Conservation (phyloP, 148 eudicot species). For the Silene uniflora region DNA sequence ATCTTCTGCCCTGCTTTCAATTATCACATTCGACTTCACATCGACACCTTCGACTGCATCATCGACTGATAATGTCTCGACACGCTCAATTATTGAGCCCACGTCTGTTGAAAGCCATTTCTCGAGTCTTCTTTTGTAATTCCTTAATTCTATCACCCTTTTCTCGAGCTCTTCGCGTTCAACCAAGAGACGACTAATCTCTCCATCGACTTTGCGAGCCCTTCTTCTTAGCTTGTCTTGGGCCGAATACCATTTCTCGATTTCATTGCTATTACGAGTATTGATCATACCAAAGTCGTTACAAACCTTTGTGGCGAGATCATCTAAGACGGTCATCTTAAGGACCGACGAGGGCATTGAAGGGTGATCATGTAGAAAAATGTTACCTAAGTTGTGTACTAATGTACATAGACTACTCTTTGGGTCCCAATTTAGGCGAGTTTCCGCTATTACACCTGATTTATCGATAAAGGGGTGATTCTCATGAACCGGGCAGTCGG, state of each 20-base stretch:
- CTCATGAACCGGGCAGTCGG: conserved; percentile 11
- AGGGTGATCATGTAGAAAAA: conserved; percentile 37
- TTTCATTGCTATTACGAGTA: conserved; percentile 20
- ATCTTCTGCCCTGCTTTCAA: conserved; percentile 35
- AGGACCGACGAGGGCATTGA: conserved; percentile 23
- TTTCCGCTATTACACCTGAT: conserved; percentile 32
- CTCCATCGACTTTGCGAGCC: conserved; percentile 8
- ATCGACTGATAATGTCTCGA: neutral
- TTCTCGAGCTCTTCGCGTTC: conserved; percentile 27
- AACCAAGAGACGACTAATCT: conserved; percentile 15
- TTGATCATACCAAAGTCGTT: conserved; percentile 19
- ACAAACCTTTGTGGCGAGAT: conserved; percentile 24
- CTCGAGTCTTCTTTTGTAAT: conserved; percentile 27
- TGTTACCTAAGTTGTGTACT: conserved; percentile 27
- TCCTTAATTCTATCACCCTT: conserved; percentile 21
- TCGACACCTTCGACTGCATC: conserved; percentile 38
- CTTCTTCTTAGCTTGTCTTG: conserved; percentile 10
- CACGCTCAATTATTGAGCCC: neutral
- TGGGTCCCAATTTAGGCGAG: conserved; percentile 33
- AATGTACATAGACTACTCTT: conserved; percentile 28
- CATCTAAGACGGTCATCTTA: conserved; percentile 37
- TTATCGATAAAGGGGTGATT: conserved; percentile 38
- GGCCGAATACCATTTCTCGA: conserved; percentile 8
- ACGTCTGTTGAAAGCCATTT: conserved; percentile 32
- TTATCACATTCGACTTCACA: conserved; percentile 15